Conservation (phyloP, 225 moss, liverwort and hornwort species). For the Marchantia polymorpha region DNA sequence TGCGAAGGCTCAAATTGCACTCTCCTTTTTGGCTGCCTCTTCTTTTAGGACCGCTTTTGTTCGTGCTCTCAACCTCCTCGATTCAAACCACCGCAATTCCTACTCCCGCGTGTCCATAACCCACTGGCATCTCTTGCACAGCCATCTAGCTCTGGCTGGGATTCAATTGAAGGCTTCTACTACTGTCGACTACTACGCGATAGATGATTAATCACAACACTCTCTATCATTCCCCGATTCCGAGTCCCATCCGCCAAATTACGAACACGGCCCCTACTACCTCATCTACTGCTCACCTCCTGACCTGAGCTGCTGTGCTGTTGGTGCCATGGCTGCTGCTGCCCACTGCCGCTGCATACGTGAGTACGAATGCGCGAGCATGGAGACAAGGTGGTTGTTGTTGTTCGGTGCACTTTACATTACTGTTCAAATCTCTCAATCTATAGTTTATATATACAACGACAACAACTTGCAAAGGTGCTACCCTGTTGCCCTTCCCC, state of each 20-base stretch:
- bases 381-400: not conserved
- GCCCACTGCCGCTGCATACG: not conserved
- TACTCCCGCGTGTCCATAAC: not conserved
- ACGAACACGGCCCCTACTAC: not conserved
- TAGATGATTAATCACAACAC: not conserved
- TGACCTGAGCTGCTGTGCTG: not conserved
- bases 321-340: not conserved
- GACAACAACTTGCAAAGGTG: no score
- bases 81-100: not conserved
- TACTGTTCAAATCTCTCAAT: not conserved
- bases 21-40: not conserved
- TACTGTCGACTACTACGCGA: not conserved
- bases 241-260: not conserved
- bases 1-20: not conserved
- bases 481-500: no score
- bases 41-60: not conserved
- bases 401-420: not conserved
- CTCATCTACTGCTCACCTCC: not conserved
- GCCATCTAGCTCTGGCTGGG: not conserved
- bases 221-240: not conserved
- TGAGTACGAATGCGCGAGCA: not conserved
- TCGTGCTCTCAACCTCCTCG: not conserved
- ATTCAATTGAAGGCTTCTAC: not conserved
- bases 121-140: not conserved
- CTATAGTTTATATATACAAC: not conserved